A percentile compares a stretch with the other conserved stretches of the same genome.
Conservation (phyloP, 2,329 filamentous ascomycete species). For the Calonectria hongkongensis region DNA sequence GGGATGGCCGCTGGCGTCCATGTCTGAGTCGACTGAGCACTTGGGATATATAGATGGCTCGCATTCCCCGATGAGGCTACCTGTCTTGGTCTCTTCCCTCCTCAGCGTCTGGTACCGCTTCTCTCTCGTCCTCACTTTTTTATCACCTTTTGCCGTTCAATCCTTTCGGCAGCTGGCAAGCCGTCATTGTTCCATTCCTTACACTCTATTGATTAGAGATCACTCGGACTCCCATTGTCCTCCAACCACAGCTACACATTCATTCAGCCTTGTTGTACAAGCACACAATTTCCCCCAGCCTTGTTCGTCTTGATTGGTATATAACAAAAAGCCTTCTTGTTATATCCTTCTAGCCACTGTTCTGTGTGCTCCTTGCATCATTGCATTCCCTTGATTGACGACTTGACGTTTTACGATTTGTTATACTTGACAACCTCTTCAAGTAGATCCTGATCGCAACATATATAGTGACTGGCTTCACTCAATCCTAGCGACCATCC, state of each 20-base stretch:
- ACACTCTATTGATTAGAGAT: constrained; percentile 44
- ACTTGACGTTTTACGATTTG: constrained; percentile 29
- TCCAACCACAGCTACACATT: constrained; percentile 33
- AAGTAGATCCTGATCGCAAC: constrained; percentile 27
- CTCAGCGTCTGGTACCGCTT: constrained; percentile 50
- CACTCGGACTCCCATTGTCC: constrained; percentile 23
- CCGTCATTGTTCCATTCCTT: constrained; percentile 45
- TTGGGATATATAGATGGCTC: constrained; percentile 50
- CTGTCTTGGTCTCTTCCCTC: constrained; percentile 38
- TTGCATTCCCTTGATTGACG: constrained; percentile 30
- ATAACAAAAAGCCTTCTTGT: constrained; percentile 15
- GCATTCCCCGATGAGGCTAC: constrained; percentile 52
- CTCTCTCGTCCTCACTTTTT: constrained; percentile 38
- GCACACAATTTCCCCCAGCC: constrained; percentile 4
- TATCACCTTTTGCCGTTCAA: constrained; percentile 54
- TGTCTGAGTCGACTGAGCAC: constrained; percentile 15
- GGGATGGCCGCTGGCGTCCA: background rate
- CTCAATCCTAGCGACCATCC: constrained; percentile 20
- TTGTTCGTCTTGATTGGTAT: constrained; percentile 20
- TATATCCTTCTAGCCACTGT: constrained; percentile 13
- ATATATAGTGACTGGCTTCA: constrained; percentile 42
- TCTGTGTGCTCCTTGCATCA: constrained; percentile 4
- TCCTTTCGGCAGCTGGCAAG: constrained; percentile 58
- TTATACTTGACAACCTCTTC: constrained; percentile 36
- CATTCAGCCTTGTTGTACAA: constrained; percentile 33